Base-by-base conservation (phyloP, 805 yeast species). In the Kodamaea leandrae region DNA sequence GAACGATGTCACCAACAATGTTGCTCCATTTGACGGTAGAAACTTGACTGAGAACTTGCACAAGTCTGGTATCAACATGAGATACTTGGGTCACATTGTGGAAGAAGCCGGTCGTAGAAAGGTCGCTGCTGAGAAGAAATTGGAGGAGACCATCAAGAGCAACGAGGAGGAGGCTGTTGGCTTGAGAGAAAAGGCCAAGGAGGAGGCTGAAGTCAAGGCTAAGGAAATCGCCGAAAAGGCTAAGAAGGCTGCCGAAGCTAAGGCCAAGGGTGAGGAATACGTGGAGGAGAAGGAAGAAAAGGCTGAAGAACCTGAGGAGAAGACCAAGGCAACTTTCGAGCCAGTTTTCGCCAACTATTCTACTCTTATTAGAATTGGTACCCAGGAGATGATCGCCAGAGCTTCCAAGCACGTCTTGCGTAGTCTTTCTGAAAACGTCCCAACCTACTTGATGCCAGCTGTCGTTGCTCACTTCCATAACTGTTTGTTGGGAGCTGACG, bases 51-150 rank as follows among this genome's bases (percentile, higher is more conserved):
- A 72, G 30, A 58, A 73, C 39, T 63, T 91, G 63, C 99, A 93
- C 62, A 77, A 76, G 47, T 69, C 72, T 41, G 99, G 99, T 71
- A 81, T 91, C 60, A 90, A 88, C 61, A 58, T 90, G 64, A 83
- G 98, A 68, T 91, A 91, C 57, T 72, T 91, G 54, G 96, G 96
- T 45, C 61, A 55, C 13, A 57, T 86, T 48, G 81, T 81, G 16
- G 54, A 58, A 24, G 54, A 60, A 38, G 58, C 63, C 39, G 19
- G 50, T n/a, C 38, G 24, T 4, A 58, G 49, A 41, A 58, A 49
- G 24, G 50, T 41, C 6, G 48, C 43, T 3, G 47, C 43, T 18
- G 43, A 51, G 9, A 41, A 50, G 23, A 50, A 53, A 8, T 18
- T 46, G 20, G 48, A 49, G 33, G 51, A 52, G 27, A 40, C 43